These are phyloP conservation scores for Starmerella potacharoeniae DNA, from an alignment of 805 yeast genomes.

Conservation along the genomic window DNA sequence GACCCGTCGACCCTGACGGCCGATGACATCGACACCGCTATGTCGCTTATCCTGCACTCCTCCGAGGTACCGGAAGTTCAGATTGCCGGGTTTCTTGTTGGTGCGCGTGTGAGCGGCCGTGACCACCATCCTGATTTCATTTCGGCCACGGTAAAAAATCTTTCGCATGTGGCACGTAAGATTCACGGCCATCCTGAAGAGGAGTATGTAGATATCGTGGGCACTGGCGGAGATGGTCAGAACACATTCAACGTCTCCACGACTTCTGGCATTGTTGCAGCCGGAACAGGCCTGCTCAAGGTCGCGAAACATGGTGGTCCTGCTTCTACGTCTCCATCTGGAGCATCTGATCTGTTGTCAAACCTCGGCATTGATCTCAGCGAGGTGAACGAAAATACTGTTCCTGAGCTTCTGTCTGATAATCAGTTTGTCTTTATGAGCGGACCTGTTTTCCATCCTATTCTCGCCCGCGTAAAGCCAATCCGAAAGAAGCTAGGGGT, in stretches of 20 bases:
- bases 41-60: constrained; percentile 30
- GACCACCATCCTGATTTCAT: constrained; percentile 75
- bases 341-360: constrained; percentile 80
- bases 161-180: constrained; percentile 39
- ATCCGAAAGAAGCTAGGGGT: constrained; percentile 71
- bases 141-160: constrained; percentile 73
- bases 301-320: constrained; percentile 97
- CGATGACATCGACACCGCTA: constrained; percentile 51
- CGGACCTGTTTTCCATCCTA: constrained; percentile 92
- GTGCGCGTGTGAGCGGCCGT: constrained; percentile 56
- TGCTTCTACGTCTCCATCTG: constrained; percentile 85
- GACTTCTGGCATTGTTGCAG: constrained; percentile 84
- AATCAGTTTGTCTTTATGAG: constrained; percentile 56
- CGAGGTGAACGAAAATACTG: constrained; percentile 50
- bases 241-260: constrained; percentile 95
- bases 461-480: constrained; percentile 72
- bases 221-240: constrained; percentile 98
- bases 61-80: constrained; percentile 58
- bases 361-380: constrained; percentile 73
- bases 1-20: constrained; percentile 55
- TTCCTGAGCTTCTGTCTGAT: constrained; percentile 43
- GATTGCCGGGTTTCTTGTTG: constrained; percentile 65
- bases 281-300: constrained; percentile 62
- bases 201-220: constrained; percentile 79
- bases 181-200: constrained; percentile 21